phyloP scores from a whole-genome alignment of 2,329 filamentous ascomycete species.

The Cadophora gregata region DNA sequence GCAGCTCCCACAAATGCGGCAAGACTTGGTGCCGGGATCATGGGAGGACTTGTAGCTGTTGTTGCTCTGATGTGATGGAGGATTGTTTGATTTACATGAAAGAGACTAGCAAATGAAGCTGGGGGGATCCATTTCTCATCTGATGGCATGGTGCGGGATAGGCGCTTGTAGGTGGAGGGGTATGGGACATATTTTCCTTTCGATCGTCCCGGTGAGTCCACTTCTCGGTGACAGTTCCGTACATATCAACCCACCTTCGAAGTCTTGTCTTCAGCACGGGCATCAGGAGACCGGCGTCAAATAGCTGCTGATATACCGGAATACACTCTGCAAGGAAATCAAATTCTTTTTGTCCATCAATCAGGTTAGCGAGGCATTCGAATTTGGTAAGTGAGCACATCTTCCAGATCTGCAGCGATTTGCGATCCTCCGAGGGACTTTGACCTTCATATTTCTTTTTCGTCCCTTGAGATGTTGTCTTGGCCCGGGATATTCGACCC shows the following conservation, averaged over 20 bases:
- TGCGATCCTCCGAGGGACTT: neutral
- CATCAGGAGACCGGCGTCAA: slow-evolving; percentile 2
- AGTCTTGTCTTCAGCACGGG: slow-evolving; percentile 15
- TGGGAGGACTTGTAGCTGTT: slow-evolving; percentile 37
- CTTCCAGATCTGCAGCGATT: neutral
- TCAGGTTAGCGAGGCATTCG: neutral
- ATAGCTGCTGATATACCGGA: neutral
- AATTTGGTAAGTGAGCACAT: slow-evolving; percentile 1
- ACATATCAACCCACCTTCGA: slow-evolving; percentile 5
- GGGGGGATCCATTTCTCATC: slow-evolving; percentile 8
- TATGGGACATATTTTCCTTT: slow-evolving; percentile 6
- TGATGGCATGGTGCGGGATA: neutral
- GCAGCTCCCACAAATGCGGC: slow-evolving; percentile 28
- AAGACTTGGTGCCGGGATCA: slow-evolving; percentile 37
- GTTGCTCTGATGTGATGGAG: slow-evolving; percentile 34
- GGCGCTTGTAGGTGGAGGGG: neutral
- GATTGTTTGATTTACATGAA: slow-evolving; percentile 13
- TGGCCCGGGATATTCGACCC: neutral
- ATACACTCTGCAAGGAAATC: neutral
- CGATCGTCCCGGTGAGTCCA: slow-evolving; percentile 9
- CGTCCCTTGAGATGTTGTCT: neutral
- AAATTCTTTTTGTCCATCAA: slow-evolving; percentile 11
- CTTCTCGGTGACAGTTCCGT: slow-evolving; percentile 4
- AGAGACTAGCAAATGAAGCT: slow-evolving; percentile 9
- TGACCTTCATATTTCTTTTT: slow-evolving; percentile 13